Conservation (phyloP, 495 filamentous ascomycete genomes). For the Evansstolkia leycettana region DNA sequence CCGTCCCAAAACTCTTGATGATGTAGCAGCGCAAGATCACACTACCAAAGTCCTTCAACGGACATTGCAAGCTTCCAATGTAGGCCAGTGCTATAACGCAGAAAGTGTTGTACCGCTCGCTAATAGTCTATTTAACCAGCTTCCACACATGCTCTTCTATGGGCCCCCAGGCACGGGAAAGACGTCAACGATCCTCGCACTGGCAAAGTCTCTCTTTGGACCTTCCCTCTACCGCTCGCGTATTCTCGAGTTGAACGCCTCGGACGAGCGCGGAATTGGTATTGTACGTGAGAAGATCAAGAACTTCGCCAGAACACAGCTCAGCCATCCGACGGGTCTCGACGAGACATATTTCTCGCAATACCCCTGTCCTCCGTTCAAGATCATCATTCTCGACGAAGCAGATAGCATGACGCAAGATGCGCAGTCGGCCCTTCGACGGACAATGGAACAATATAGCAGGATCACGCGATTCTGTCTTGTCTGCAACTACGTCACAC, state of each 20-base stretch:
- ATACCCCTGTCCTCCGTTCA: slow-evolving; percentile 95
- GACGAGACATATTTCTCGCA: slow-evolving; percentile 51
- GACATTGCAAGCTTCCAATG: slow-evolving; percentile 89
- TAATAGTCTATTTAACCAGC: slow-evolving; percentile 30
- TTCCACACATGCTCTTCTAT: slow-evolving; percentile 99
- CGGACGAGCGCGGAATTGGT: slow-evolving; percentile 92
- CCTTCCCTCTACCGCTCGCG: slow-evolving; percentile 87
- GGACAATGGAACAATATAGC: slow-evolving; percentile 96
- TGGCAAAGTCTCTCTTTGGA: slow-evolving; percentile 95
- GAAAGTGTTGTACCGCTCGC: not conserved
- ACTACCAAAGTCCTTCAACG: slow-evolving; percentile 85
- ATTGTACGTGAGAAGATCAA: slow-evolving; percentile 99
- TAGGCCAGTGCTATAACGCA: slow-evolving; percentile 19
- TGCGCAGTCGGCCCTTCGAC: slow-evolving; percentile 79
- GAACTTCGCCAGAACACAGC: slow-evolving; percentile 89
- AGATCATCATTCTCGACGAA: slow-evolving; percentile 96
- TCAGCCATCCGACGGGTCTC: slow-evolving; percentile 63
- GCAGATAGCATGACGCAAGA: slow-evolving; percentile 99
- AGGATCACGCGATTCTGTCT: slow-evolving; percentile 95
- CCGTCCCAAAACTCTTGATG: slow-evolving; percentile 81
- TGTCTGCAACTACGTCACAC: slow-evolving; percentile 96
- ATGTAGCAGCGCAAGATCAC: slow-evolving; percentile 97
- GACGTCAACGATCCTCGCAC: slow-evolving; percentile 93
- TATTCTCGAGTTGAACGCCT: slow-evolving; percentile 96
- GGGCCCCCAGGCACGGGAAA: slow-evolving; percentile 96